Evolutionary conservation across 1,284 basidiomycete species (phyloP).

Genomic region (Sanghuangporus weigelae): DNA sequence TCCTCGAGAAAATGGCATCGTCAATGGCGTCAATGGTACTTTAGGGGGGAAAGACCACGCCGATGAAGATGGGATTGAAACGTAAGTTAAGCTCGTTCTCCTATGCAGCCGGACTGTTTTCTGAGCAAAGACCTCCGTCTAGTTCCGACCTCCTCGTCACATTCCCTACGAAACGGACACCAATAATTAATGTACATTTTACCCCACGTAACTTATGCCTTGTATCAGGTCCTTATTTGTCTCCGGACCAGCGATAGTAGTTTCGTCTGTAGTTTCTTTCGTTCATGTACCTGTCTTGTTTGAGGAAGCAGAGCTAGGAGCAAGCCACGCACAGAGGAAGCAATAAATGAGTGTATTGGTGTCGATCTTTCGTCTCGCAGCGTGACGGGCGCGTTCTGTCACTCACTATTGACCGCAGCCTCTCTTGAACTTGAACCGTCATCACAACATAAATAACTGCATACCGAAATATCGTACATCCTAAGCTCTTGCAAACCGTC

Average conservation of each 20-base stretch:
- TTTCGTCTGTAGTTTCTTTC: not conserved
- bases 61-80: conserved; percentile 53
- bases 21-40: conserved; percentile 26
- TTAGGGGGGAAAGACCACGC: conserved; percentile 25
- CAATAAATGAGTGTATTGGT: not conserved
- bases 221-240: conserved; percentile 69
- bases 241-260: conserved; percentile 47
- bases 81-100: conserved; percentile 38
- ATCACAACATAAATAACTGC: not conserved
- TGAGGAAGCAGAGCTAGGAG: not conserved
- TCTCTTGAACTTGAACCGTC: not conserved
- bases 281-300: not conserved
- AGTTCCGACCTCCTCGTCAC: conserved; percentile 88
- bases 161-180: conserved; percentile 93
- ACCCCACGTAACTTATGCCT: conserved; percentile 93
- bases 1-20: conserved; percentile 47
- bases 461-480: not conserved
- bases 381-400: conserved; percentile 4
- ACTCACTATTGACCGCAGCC: not conserved
- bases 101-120: not conserved
- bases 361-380: not conserved
- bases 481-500: not conserved
- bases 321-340: no score
- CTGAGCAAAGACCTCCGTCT: conserved; percentile 18
- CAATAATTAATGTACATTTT: conserved; percentile 88